Evolutionary conservation across 257 asterid species (phyloP).

Genomic region (Gynochthodes officinalis): DNA sequence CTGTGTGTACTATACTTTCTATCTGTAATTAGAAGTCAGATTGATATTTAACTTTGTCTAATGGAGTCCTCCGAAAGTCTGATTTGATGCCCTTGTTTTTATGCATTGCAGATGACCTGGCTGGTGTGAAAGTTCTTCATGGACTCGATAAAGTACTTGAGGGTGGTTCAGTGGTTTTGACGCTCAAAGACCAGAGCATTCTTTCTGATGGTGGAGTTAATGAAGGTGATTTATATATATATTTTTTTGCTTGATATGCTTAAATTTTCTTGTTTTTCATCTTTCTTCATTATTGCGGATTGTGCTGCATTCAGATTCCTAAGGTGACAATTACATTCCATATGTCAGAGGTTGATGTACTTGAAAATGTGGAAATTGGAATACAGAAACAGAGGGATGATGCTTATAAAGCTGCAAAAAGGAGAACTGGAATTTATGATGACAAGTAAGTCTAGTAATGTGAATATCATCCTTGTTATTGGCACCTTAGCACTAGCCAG

Average conservation of each 20-base stretch:
- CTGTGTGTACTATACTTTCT: not conserved
- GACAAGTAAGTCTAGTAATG: constrained; percentile 59
- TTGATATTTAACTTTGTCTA: not conserved
- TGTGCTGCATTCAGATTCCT: constrained; percentile 89
- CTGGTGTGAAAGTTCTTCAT: constrained; percentile 83
- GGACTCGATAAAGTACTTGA: constrained; percentile 88
- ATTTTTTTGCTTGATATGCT: constrained; percentile 14
- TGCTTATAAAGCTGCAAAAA: constrained; percentile 85
- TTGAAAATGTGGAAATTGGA: constrained; percentile 49
- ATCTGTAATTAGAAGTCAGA: not conserved
- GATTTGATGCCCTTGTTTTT: constrained; percentile 16
- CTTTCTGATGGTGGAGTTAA: constrained; percentile 79
- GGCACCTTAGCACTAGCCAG: constrained; percentile 11
- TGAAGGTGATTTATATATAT: constrained; percentile 46
- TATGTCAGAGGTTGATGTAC: constrained; percentile 95
- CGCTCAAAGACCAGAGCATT: constrained; percentile 92
- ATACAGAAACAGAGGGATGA: constrained; percentile 89
- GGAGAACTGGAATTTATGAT: constrained; percentile 70
- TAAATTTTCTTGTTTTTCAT: constrained; percentile 31
- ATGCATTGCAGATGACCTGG: constrained; percentile 45
- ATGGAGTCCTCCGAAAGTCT: not conserved
- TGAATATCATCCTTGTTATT: constrained; percentile 6
- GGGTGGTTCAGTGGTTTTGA: constrained; percentile 89
- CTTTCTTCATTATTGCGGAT: constrained; percentile 37
- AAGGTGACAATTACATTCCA: constrained; percentile 77